phyloP scores from a whole-genome alignment of 2,329 filamentous ascomycete genomes.

The Hirsutella rhossiliensis region DNA sequence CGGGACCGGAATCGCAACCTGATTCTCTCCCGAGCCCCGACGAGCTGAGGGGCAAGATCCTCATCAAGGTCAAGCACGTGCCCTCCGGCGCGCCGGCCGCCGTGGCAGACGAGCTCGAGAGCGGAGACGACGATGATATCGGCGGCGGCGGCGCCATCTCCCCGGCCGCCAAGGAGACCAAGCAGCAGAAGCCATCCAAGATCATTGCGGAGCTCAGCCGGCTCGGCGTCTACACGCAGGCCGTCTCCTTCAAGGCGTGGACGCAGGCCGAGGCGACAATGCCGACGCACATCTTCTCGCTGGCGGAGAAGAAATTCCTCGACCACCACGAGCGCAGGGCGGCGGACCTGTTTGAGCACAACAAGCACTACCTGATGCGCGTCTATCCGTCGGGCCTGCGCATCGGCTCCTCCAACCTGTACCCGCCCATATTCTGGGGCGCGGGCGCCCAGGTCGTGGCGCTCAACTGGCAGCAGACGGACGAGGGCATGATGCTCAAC shows the following conservation, averaged over 20 bases:
- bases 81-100: slow-evolving; percentile 25
- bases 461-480: slow-evolving; percentile 85
- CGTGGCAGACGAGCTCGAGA: slow-evolving; percentile 14
- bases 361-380: slow-evolving; percentile 71
- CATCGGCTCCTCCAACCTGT: slow-evolving; percentile 74
- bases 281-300: slow-evolving; percentile 57
- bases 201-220: slow-evolving; percentile 64
- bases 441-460: slow-evolving; percentile 85
- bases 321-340: slow-evolving; percentile 40
- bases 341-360: slow-evolving; percentile 61
- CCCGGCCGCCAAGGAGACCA: slow-evolving; percentile 5
- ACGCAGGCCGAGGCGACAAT: slow-evolving; percentile 56
- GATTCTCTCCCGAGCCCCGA: slow-evolving; percentile 53
- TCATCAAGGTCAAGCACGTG: slow-evolving; percentile 69
- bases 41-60: slow-evolving; percentile 63
- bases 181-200: slow-evolving; percentile 37
- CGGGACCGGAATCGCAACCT: slow-evolving; percentile 34
- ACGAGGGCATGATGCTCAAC: slow-evolving; percentile 93
- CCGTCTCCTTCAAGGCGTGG: slow-evolving; percentile 71
- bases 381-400: slow-evolving; percentile 77
- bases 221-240: slow-evolving; percentile 73
- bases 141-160: slow-evolving; percentile 25
- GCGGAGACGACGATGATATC: slow-evolving; percentile 20
- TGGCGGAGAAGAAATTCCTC: slow-evolving; percentile 53
- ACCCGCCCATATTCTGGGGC: slow-evolving; percentile 76